Conservation (phyloP, 257 asterid species). For the Handroanthus guayacan region DNA sequence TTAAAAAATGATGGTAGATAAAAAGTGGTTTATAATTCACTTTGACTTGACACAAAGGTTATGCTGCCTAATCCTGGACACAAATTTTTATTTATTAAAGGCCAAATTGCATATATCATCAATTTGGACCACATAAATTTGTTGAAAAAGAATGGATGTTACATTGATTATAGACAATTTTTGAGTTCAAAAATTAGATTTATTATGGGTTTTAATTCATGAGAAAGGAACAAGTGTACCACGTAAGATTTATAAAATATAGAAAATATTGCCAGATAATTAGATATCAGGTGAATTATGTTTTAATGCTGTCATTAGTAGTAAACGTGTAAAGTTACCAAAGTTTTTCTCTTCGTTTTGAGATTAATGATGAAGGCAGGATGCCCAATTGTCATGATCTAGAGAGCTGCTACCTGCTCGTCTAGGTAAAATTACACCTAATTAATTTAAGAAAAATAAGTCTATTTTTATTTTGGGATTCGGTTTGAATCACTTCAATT, state of each 20-base stretch:
- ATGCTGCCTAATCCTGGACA: constrained; percentile 35
- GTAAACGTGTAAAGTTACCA: constrained; percentile 21
- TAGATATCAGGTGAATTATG: not conserved
- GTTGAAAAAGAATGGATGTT: not conserved
- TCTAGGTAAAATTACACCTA: no score
- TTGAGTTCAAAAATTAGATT: constrained; percentile 11
- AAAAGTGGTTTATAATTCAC: constrained; percentile 21
- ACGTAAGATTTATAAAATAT: not conserved
- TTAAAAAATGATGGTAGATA: constrained; percentile 34
- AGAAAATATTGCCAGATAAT: constrained; percentile 3
- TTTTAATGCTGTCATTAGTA: not conserved
- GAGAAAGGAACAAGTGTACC: constrained; percentile 26
- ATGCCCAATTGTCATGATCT: not conserved
- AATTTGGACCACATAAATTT: constrained; percentile 32
- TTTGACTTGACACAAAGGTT: constrained; percentile 15
- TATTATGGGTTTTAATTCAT: not conserved
- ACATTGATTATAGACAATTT: constrained; percentile 24
- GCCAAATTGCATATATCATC: constrained; percentile 35
- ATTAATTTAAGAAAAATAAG: no score
- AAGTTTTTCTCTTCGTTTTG: not conserved
- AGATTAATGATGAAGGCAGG: not conserved
- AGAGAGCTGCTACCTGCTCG: no score
- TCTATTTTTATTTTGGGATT: no score
- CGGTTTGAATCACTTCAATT: no score
- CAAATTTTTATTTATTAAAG: constrained; percentile 10